A percentile compares a stretch with the other conserved stretches of the same genome.
Evolutionary conservation across 306 rosid genomes (phyloP).

Genomic region (Prinsepia uniflora): DNA sequence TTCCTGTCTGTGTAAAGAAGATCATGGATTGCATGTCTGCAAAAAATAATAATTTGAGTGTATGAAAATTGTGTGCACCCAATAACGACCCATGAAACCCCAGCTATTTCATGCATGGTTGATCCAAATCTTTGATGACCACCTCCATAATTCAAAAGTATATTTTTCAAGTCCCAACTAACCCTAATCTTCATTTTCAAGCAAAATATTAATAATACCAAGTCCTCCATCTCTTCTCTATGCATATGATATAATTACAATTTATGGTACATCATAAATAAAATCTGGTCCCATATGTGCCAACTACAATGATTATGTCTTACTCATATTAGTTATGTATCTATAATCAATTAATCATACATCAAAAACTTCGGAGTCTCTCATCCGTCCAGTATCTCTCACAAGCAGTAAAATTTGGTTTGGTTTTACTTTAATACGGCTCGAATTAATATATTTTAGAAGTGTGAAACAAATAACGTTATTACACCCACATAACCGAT

Average conservation of each 20-base stretch:
- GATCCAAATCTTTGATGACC: background rate
- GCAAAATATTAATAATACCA: background rate
- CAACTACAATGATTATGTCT: background rate
- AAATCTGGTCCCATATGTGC: background rate
- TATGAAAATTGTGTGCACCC: background rate
- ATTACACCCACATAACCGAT: too few species aligned
- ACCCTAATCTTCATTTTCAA: background rate
- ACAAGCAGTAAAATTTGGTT: too few species aligned
- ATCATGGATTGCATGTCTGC: slow-evolving; percentile 7
- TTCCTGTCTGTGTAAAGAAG: too few species aligned
- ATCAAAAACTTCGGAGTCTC: too few species aligned
- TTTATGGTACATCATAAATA: background rate
- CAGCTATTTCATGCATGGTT: background rate
- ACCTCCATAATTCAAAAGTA: slow-evolving; percentile 18
- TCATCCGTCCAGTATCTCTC: too few species aligned
- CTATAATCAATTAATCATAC: too few species aligned
- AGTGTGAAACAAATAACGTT: too few species aligned
- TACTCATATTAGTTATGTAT: background rate
- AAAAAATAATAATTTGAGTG: background rate
- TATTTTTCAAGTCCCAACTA: slow-evolving; percentile 4
- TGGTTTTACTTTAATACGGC: too few species aligned
- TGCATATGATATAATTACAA: background rate
- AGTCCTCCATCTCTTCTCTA: background rate
- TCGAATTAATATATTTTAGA: too few species aligned
- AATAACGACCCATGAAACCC: background rate